Percentiles rank a stretch among this genome's conserved stretches.
Conservation (phyloP, 208 protist species). For the Wallacemonas collosoma region DNA sequence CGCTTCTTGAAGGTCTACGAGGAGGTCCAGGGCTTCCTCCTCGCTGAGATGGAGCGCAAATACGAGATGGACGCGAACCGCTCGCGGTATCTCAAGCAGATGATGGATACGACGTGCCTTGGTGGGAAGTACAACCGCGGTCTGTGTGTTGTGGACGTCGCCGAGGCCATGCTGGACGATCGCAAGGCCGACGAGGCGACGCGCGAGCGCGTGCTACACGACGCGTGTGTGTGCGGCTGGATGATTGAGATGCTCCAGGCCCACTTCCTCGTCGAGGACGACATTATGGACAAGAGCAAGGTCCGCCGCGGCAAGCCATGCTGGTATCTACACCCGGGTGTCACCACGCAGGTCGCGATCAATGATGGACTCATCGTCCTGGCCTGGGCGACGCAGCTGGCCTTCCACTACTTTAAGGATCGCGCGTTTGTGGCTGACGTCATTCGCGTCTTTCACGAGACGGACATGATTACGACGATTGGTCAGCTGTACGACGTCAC, state of each 20-base stretch:
- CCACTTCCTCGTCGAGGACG: slow-evolving; percentile 97
- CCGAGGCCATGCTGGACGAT: slow-evolving; percentile 51
- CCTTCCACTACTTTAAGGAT: slow-evolving; percentile 91
- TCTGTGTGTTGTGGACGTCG: slow-evolving; percentile 80
- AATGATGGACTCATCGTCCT: slow-evolving; percentile 97
- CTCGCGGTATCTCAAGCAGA: slow-evolving; percentile 68
- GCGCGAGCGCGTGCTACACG: slow-evolving; percentile 63
- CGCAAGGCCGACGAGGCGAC: slow-evolving; percentile 54
- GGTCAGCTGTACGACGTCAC: slow-evolving; percentile 96
- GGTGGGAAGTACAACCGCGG: slow-evolving; percentile 93
- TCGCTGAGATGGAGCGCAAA: slow-evolving; percentile 42
- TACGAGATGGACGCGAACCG: slow-evolving; percentile 83
- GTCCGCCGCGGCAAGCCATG: slow-evolving; percentile 95
- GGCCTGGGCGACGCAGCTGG: slow-evolving; percentile 88
- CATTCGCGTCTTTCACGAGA: slow-evolving; percentile 92
- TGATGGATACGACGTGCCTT: slow-evolving; percentile 87
- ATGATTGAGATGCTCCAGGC: slow-evolving; percentile 95
- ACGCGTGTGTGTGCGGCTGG: slow-evolving; percentile 95
- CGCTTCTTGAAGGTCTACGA: slow-evolving; percentile 78
- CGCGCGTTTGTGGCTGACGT: slow-evolving; percentile 88
- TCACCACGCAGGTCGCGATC: slow-evolving; percentile 93
- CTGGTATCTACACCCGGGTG: slow-evolving; percentile 93
- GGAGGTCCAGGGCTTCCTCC: slow-evolving; percentile 72
- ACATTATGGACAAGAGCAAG: slow-evolving; percentile 96
- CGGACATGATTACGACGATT: slow-evolving; percentile 93